Conservation (phyloP, 176 grass and related monocot genomes). For the Oryza coarctata region DNA sequence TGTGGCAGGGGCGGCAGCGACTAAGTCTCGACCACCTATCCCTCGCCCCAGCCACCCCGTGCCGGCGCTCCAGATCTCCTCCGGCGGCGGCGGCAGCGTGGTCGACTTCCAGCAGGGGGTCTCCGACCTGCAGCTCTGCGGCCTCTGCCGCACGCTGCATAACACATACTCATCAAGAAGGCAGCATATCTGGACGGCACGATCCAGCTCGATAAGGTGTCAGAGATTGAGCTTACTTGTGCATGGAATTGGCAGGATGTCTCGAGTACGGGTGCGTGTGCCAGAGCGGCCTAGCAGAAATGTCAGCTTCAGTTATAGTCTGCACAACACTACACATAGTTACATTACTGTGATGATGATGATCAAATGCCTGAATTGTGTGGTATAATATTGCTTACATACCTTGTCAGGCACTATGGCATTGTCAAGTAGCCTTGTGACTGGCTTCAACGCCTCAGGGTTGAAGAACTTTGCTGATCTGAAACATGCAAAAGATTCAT, state of each 20-base stretch:
- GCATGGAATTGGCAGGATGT: neutral
- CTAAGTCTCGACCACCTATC: neutral
- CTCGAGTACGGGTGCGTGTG: conserved; percentile 21
- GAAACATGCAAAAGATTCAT: neutral
- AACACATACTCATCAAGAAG: too few species aligned
- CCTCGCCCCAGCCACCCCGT: conserved; percentile 35
- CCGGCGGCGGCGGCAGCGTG: neutral
- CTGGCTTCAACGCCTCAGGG: neutral
- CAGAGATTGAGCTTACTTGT: neutral
- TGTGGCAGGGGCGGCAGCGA: too few species aligned
- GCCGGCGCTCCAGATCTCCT: conserved; percentile 29
- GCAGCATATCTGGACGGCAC: neutral
- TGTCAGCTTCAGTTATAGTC: conserved; percentile 31
- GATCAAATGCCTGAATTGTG: neutral
- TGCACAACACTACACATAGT: neutral
- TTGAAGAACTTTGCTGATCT: conserved; percentile 45
- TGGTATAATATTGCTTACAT: neutral
- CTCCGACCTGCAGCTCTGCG: neutral
- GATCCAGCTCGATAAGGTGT: too few species aligned
- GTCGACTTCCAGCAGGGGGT: conserved; percentile 19
- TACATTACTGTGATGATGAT: neutral
- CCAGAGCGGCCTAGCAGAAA: conserved; percentile 22
- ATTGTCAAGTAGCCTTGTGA: conserved; percentile 30
- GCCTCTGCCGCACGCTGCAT: neutral
- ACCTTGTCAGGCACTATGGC: conserved; percentile 37